phyloP scores from a whole-genome alignment of 345 rosid genomes.

The Hibiscus tridactylites region DNA sequence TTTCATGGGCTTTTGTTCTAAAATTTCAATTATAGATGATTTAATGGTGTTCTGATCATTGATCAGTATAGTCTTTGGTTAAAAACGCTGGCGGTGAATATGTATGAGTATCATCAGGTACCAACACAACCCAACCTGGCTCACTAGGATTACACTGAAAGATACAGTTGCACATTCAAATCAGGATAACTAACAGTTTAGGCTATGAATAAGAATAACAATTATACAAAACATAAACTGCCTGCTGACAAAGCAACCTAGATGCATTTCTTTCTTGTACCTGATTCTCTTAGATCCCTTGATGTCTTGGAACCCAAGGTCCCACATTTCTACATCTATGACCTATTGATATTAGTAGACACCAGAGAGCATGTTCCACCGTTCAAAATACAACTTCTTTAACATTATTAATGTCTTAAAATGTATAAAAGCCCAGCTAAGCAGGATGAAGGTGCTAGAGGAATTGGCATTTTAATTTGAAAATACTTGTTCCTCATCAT shows the following conservation, averaged over 20 bases:
- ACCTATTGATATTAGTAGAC: neutral
- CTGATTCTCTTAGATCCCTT: neutral
- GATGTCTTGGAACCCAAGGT: neutral
- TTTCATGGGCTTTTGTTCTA: neutral
- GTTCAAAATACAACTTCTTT: neutral
- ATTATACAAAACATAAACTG: neutral
- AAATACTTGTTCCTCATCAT: neutral
- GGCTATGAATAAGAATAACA: neutral
- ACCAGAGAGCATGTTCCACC: neutral
- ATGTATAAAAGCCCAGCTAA: neutral
- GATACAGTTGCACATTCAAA: neutral
- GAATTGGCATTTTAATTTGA: neutral
- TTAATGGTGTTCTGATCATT: neutral
- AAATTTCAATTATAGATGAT: neutral
- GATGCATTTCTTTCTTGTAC: neutral
- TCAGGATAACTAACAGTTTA: neutral
- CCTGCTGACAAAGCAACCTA: neutral
- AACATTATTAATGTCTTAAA: neutral
- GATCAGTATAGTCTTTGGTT: neutral
- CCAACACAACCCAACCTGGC: neutral
- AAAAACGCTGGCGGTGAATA: neutral
- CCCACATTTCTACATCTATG: neutral
- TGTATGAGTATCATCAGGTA: neutral
- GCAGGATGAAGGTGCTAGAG: neutral
- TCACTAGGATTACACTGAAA: neutral